Percentiles rank a stretch among this genome's conserved stretches.
Conservation (phyloP, 352 stramenopile genomes). For the Pythium periplocum region DNA sequence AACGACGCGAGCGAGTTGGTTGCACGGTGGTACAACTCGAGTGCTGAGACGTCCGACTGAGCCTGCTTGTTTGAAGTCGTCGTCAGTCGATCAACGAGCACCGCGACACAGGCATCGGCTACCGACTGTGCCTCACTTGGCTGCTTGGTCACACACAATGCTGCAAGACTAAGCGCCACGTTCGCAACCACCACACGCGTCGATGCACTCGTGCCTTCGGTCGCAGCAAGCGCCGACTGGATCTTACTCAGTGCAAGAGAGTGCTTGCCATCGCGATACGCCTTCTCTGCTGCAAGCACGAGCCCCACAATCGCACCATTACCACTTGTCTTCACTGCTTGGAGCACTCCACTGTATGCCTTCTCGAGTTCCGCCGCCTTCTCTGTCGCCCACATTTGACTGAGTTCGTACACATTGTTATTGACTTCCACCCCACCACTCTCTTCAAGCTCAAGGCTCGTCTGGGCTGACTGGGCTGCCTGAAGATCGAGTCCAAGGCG, state of each 20-base stretch:
- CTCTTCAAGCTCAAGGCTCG: background rate
- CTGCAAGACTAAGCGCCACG: slow-evolving; percentile 10
- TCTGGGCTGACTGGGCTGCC: slow-evolving; percentile 28
- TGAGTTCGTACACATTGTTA: no score
- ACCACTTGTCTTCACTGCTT: no score
- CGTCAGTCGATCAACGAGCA: slow-evolving; percentile 5
- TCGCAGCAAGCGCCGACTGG: background rate
- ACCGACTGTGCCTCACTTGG: background rate
- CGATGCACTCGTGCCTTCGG: background rate
- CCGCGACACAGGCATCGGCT: background rate
- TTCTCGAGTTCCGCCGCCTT: no score
- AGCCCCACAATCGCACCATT: no score
- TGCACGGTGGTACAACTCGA: slow-evolving; percentile 13
- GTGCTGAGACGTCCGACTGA: background rate
- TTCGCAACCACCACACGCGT: background rate
- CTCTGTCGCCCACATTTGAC: no score
- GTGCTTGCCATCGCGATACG: no score
- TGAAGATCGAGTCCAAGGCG: slow-evolving; percentile 39
- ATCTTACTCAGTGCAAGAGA: no score
- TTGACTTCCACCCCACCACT: no score
- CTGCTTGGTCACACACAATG: background rate
- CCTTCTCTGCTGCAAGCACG: no score
- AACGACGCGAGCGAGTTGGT: slow-evolving; percentile 6
- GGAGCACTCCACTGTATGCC: no score
- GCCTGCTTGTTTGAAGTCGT: background rate